Evolutionary conservation across 148 eudicot genomes (phyloP), one percentile per base, ranked within the genome.

Genomic region (Pharnaceum exiguum): DNA sequence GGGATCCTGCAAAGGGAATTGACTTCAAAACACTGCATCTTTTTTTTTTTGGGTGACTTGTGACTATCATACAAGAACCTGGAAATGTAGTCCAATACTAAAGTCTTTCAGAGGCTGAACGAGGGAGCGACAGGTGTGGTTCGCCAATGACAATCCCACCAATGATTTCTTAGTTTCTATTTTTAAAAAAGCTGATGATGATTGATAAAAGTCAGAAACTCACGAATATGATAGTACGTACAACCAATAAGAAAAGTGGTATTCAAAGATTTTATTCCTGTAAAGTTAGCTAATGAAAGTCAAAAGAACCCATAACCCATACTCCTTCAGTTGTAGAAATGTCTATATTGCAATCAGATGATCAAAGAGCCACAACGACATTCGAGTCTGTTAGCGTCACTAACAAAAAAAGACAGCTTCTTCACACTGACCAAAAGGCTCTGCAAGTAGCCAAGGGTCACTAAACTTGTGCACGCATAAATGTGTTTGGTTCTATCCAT

Each of bases 221-320:
- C n/a, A n/a, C n/a, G 64, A 47, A 46, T 60, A 60, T 46, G 42
- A 46, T 47, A 22, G 45, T 21, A n/a, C 23, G 28, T 1, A n/a
- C n/a, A n/a, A n/a, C 23, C 19, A 15, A 1, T 16, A 45, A 45
- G 24, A 36, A 11, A 32, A 42, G 2, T n/a, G 48, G 4, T 15
- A 15, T 15, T 5, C 45, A 42, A 27, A 46, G 40, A 31, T 60
- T 24, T 46, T 22, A 60, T 60, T 60, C 64, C 29, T 35, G 62
- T 38, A 17, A 19, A 42, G n/a, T n/a, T n/a, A n/a, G n/a, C 19
- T 3, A 21, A 54, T 24, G 35, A 59, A 30, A 33, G 54, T 46
- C 64, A 60, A 60, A 38, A 24, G 31, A 47, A 47, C 17, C 53
- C 33, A 22, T 51, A 47, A 47, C 17, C 53, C 33, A 22, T 51